Percentiles rank a stretch among this genome's conserved stretches.
Conservation (phyloP, 2,329 filamentous ascomycete species). For the Diplodia intermedia region DNA sequence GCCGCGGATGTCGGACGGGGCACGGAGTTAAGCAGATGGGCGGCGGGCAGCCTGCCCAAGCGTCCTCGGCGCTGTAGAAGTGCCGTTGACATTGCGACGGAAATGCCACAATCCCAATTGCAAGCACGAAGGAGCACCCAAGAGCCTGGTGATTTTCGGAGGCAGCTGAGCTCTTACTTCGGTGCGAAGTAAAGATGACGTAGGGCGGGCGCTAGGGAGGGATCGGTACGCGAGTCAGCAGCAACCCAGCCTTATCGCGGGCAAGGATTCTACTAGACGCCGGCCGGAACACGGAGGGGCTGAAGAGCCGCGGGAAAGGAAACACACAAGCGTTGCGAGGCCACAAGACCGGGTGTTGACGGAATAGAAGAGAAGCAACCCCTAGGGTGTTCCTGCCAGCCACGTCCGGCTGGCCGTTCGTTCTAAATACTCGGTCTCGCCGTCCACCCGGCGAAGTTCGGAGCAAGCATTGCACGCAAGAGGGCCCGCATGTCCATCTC, state of each 20-base stretch:
- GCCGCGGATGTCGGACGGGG: neutral
- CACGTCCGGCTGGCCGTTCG: slow-evolving; percentile 6
- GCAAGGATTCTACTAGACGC: slow-evolving; percentile 7
- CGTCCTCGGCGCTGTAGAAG: slow-evolving; percentile 28
- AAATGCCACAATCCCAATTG: neutral
- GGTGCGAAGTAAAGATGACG: slow-evolving; percentile 27
- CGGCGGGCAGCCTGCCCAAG: slow-evolving; percentile 26
- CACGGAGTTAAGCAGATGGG: slow-evolving; percentile 16
- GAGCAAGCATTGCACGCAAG: slow-evolving; percentile 31
- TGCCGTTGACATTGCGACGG: slow-evolving; percentile 32
- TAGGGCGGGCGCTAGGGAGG: neutral
- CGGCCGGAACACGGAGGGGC: slow-evolving; percentile 10
- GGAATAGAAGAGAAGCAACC: neutral
- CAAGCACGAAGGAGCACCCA: neutral
- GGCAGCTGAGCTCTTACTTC: too few relatives aligned
- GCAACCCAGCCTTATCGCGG: slow-evolving; percentile 4
- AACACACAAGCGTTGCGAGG: neutral
- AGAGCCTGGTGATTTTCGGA: too few relatives aligned
- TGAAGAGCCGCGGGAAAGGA: slow-evolving; percentile 2
- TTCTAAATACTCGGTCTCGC: neutral
- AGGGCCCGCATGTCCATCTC: slow-evolving; percentile 28
- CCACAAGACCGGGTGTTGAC: neutral
- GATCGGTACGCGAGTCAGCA: slow-evolving; percentile 26
- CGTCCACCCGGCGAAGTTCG: slow-evolving; percentile 28
- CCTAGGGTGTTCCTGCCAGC: neutral